Base-by-base conservation (phyloP, 257 asterid genomes). In the Thymus mandschuricus region DNA sequence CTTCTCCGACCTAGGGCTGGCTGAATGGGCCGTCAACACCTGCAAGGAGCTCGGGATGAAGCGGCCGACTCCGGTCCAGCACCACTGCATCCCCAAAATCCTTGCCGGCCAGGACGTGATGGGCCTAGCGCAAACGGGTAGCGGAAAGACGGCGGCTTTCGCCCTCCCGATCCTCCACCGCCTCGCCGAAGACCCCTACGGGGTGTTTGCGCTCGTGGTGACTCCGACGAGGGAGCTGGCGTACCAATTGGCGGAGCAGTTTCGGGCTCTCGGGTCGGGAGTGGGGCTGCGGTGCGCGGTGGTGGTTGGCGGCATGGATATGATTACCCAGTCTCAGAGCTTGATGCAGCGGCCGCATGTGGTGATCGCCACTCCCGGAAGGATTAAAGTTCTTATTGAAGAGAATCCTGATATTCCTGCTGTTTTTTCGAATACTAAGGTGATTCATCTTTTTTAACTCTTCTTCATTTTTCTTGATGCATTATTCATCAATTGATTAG, bases 211-310 rank as follows among this genome's bases (percentile, higher is more conserved):
- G 5, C 72, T 95, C 66, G 99, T 95, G 33, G 81, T 95, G 56
- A 95, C 99, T 30, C 99, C 99, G 8, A 89, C 97, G 0, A 77
- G 98, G 41, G 99, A 95, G 78, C 88, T 95, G 71, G 99, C 98
- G 7, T 85, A 74, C 78, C 98, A 95, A 75, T 79, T 95, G 73
- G 97, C 98, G 0, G 98, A 95, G 79, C 98, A 95, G 85, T 95
- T 95, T 78, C 76, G 94, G 29, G 98, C 99, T 0, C 82, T 95
- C 1, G 98, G 98, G 5, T 87, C 96, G 35, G 82, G 94, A 10
- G 58, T 95, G 82, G 90, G 86, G 33, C 74, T 95, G 73, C 87
- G 98, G 49, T 85, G 91, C 49, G 76, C 87, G 0, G 99, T 88
- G 50, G 71, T 95, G 50, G 89, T 89, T 3, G 99, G 99, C n/a